A percentile compares a stretch with the other conserved stretches of the same genome.
Conservation (phyloP, 148 eudicot genomes). For the Rhododendron henanense region DNA sequence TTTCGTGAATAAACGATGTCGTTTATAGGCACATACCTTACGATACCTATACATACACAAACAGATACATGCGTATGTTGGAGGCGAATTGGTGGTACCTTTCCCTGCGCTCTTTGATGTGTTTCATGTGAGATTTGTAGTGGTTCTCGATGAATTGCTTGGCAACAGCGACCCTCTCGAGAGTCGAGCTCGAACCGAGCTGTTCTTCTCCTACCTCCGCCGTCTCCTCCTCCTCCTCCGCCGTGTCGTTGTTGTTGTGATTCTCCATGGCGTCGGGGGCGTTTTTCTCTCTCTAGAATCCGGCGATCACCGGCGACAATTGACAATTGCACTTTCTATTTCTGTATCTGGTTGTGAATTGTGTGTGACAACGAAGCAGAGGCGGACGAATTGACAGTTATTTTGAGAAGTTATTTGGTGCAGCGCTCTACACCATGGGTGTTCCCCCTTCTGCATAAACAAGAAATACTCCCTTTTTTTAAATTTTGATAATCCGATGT, state of each 20-base stretch:
- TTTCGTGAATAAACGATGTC: not conserved
- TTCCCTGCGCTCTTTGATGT: constrained; percentile 46
- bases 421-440: not conserved
- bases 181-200: constrained; percentile 39
- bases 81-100: constrained; percentile 28
- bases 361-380: constrained; percentile 7
- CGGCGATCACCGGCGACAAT: not conserved
- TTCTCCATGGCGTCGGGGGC: constrained; percentile 14
- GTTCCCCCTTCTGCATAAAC: not conserved
- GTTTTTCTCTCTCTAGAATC: constrained; percentile 9
- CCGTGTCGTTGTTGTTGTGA: constrained; percentile 11
- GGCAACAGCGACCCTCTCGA: constrained; percentile 62
- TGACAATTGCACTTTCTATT: not conserved
- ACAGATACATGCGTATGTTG: not conserved
- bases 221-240: constrained; percentile 12
- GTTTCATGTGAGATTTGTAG: constrained; percentile 50
- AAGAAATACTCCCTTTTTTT: too few relatives aligned
- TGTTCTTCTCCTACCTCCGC: constrained; percentile 19
- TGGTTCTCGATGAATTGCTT: constrained; percentile 62
- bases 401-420: not conserved
- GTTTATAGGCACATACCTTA: not conserved
- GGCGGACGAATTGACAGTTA: not conserved
- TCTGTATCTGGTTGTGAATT: not conserved
- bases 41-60: not conserved
- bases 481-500: too few relatives aligned